Conservation (phyloP, 441 rosid species). For the Erysimum pusillum region DNA sequence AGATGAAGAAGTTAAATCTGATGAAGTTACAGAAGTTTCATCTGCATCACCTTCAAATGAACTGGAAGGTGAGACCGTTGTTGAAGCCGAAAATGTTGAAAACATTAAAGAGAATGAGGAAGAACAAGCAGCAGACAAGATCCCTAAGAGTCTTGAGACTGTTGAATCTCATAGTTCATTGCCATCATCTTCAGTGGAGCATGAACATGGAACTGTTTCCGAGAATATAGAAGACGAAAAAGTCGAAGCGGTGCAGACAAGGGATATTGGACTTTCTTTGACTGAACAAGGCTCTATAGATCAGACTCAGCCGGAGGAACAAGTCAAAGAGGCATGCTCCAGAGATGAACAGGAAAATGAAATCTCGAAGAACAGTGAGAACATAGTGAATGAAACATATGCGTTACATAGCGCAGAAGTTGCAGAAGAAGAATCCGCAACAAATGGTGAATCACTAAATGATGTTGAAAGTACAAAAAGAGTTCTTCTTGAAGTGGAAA, state of each 20-base stretch:
- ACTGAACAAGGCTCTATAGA: slow-evolving; percentile 1
- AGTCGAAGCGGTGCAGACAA: background rate
- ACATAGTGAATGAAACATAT: slow-evolving; percentile 16
- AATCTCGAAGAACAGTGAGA: slow-evolving; percentile 6
- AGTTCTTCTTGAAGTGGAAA: slow-evolving; percentile 24
- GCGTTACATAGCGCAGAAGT: background rate
- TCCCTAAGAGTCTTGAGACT: slow-evolving; percentile 31
- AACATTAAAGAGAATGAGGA: slow-evolving; percentile 31
- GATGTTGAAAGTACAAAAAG: slow-evolving; percentile 37
- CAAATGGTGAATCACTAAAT: slow-evolving; percentile 13
- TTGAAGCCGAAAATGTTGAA: slow-evolving; percentile 21
- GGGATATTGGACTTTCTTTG: slow-evolving; percentile 24
- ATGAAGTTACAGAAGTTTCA: slow-evolving; percentile 27
- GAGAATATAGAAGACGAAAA: background rate
- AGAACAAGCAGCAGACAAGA: slow-evolving; percentile 32
- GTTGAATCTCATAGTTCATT: slow-evolving; percentile 14
- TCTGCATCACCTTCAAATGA: slow-evolving; percentile 39
- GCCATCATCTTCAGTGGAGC: slow-evolving; percentile 33
- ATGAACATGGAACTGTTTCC: slow-evolving; percentile 35
- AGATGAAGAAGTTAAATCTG: slow-evolving; percentile 42
- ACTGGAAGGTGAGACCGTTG: slow-evolving; percentile 8
- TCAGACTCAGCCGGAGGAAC: slow-evolving; percentile 13
- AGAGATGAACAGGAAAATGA: background rate
- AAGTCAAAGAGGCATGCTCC: slow-evolving; percentile 12
- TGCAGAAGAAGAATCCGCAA: slow-evolving; percentile 26